Evolutionary conservation across 2,329 filamentous ascomycete genomes (phyloP), one percentile per base, ranked within the genome.

Genomic region (Dichotomopilus funicola): DNA sequence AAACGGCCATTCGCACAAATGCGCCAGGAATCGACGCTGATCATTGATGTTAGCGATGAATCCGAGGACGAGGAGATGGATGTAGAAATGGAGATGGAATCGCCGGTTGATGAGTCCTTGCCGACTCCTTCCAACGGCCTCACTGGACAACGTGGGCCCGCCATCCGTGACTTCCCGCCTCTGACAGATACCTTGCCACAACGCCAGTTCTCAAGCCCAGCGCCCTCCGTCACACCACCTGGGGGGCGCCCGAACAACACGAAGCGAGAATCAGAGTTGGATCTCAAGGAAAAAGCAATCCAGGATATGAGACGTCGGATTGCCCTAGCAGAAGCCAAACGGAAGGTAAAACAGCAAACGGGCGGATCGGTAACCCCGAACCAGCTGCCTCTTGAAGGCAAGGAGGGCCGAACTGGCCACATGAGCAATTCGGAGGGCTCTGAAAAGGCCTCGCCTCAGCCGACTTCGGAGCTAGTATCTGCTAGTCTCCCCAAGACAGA

Each of bases 1-100:
- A 88, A 88, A 63, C 82, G 85, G 49, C 79, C 82, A 4, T 85
- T 86, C 63, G 81, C 80, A 10, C 81, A 85, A 45, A 76, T 75
- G 47, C 75, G 77, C 31, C 73, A 79, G 51, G 77, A 85, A 31
- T 77, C 83, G 49, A 79, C 79, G 2, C 80, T 95, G 51, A 81
- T 96, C 41, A 95, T 96, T 62, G 83, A 95, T 61, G 86, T 95
- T 41, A 95, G 89, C 66, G 91, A 95, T 34, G 81, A 76, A 31
- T 77, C 74, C 6, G 78, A 80, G 40, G 79, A 83, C 49, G 81
- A 83, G 54, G 81, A 85, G 60, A 77, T 84, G 47, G 83, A 84
- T 55, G 87, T 86, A 46, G 83, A 84, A 56, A 88, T 86, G 82
- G 85, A 88, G 37, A 76, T 86, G 31, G 82, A 82, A 33, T 82